These are phyloP conservation scores for Asterochloris sp. DNA, from an alignment of 139 green algal genomes.

Conservation along the genomic window DNA sequence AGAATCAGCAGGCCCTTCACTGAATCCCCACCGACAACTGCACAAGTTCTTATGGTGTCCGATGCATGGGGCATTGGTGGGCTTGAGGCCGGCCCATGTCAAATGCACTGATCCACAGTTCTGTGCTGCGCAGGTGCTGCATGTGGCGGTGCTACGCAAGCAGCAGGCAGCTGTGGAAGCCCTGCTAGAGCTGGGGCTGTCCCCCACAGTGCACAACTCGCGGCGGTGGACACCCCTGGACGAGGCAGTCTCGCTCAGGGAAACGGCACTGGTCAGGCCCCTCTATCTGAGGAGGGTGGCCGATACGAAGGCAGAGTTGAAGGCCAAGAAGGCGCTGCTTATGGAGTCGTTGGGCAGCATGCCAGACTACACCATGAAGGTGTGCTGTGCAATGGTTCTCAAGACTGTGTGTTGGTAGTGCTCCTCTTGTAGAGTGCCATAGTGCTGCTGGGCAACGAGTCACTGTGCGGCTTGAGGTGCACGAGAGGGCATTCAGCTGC, in stretches of 20 bases:
- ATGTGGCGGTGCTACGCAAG: conserved; percentile 55
- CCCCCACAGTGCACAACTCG: conserved; percentile 29
- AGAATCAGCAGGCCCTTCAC: not conserved
- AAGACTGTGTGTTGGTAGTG: too few relatives aligned
- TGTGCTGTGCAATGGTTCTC: conserved; percentile 1
- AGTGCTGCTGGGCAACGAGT: too few relatives aligned
- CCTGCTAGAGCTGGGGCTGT: conserved; percentile 46
- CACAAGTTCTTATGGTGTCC: not conserved
- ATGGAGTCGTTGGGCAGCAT: conserved; percentile 36
- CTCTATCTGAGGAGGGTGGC: conserved; percentile 22
- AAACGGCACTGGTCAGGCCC: conserved; percentile 31
- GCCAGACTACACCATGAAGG: conserved; percentile 68
- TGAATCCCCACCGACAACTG: not conserved
- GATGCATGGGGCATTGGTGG: not conserved
- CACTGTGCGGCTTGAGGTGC: too few relatives aligned
- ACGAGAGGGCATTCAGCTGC: too few relatives aligned
- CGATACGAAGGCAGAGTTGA: conserved; percentile 34
- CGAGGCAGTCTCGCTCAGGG: conserved; percentile 52
- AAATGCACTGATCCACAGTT: not conserved
- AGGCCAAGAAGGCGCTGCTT: conserved; percentile 48
- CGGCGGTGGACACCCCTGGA: conserved; percentile 62
- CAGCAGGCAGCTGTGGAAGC: conserved; percentile 21
- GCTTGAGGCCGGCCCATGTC: too few relatives aligned
- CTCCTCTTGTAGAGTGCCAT: too few relatives aligned
- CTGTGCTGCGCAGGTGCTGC: conserved; percentile 45